A percentile compares a stretch with the other conserved stretches of the same genome.
Conservation (phyloP, 495 filamentous ascomycete genomes). For the Haplographium delicatum region DNA sequence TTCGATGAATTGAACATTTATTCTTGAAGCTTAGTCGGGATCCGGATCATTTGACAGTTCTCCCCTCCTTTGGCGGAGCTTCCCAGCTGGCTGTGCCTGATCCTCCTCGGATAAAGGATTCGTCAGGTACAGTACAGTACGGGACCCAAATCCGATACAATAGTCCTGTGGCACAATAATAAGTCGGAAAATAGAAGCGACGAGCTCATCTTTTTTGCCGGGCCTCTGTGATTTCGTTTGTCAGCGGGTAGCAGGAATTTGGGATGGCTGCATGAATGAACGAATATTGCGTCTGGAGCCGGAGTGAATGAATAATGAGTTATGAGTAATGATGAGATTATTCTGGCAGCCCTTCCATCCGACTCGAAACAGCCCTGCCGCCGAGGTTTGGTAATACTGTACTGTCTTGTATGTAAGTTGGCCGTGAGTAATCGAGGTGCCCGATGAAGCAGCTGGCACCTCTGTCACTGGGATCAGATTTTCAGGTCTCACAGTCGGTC, state of each 20-base stretch:
- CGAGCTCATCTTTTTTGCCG: constrained; percentile 3
- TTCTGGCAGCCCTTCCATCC: not conserved
- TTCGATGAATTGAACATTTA: not conserved
- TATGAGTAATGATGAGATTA: not conserved
- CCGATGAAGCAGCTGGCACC: too few relatives aligned
- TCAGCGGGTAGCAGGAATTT: too few relatives aligned
- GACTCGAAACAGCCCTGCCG: not conserved
- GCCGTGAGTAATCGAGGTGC: too few relatives aligned
- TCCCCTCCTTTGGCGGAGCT: not conserved
- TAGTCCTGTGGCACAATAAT: too few relatives aligned
- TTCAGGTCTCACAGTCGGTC: too few relatives aligned
- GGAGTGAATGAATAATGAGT: not conserved
- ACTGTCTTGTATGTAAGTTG: too few relatives aligned
- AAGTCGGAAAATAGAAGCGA: too few relatives aligned
- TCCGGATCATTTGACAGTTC: constrained; percentile 3
- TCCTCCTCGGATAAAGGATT: constrained; percentile 10
- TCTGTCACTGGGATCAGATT: too few relatives aligned
- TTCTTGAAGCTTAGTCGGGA: not conserved
- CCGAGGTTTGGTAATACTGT: too few relatives aligned
- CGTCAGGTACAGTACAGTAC: constrained; percentile 9
- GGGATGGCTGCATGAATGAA: too few relatives aligned
- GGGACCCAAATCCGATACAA: too few relatives aligned
- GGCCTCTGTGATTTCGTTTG: not conserved
- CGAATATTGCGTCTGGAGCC: not conserved
- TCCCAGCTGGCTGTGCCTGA: constrained; percentile 4